These are phyloP conservation scores for Cicer chorassanicum DNA, from an alignment of 306 rosid genomes.

Conservation along the genomic window DNA sequence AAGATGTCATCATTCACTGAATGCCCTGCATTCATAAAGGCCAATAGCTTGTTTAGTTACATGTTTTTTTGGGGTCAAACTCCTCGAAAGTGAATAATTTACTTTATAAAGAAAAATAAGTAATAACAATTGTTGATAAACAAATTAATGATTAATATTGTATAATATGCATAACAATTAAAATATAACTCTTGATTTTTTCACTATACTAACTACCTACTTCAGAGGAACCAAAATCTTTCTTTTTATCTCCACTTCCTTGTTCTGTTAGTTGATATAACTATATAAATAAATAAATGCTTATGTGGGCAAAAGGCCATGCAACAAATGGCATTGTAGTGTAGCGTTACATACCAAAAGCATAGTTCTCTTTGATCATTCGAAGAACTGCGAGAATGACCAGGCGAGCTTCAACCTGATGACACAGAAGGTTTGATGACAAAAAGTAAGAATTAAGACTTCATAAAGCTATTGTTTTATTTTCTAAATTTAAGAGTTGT, in stretches of 20 bases:
- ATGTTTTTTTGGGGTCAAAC: background rate
- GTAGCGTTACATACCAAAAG: conserved; percentile 56
- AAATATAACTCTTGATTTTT: too few species aligned
- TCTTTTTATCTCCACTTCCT: background rate
- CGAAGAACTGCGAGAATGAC: conserved; percentile 89
- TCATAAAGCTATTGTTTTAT: conserved; percentile 10
- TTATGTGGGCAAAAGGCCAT: background rate
- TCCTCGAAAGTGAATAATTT: too few species aligned
- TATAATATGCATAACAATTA: too few species aligned
- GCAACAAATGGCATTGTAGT: conserved; percentile 31
- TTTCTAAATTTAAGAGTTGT: conserved; percentile 7
- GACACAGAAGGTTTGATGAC: conserved; percentile 41
- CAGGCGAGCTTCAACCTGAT: conserved; percentile 95
- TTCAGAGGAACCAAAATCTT: too few species aligned
- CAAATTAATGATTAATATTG: too few species aligned
- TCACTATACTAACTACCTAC: too few species aligned
- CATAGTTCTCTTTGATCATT: conserved; percentile 88
- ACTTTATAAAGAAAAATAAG: too few species aligned
- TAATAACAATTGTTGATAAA: too few species aligned
- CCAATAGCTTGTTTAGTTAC: conserved; percentile 33
- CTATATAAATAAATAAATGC: background rate
- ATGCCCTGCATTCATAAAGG: conserved; percentile 64
- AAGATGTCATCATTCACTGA: conserved; percentile 73
- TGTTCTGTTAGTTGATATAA: conserved; percentile 26
- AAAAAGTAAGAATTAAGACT: conserved; percentile 38